phyloP scores from a whole-genome alignment of 73 alveolate genomes.

The Stentor coeruleus region DNA sequence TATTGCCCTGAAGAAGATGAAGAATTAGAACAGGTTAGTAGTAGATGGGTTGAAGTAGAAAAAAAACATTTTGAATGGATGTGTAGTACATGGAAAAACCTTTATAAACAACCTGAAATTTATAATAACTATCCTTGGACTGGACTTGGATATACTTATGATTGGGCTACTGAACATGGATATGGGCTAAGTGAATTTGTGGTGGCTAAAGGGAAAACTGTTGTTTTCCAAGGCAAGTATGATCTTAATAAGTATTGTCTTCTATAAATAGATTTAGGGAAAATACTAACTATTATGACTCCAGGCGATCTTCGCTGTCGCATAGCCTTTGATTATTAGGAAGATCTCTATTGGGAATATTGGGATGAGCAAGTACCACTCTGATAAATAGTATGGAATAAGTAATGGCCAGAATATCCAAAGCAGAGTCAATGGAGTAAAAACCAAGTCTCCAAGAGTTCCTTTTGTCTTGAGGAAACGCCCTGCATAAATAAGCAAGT shows the following conservation, averaged over 20 bases:
- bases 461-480: background rate
- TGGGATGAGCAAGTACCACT: constrained; percentile 5
- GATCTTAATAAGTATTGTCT: too few relatives aligned
- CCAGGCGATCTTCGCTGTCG: constrained; percentile 13
- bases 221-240: too few relatives aligned
- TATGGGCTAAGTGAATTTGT: constrained; percentile 3
- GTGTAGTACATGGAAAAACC: background rate
- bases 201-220: too few relatives aligned
- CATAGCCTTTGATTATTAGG: constrained; percentile 4
- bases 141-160: constrained; percentile 24
- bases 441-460: constrained; percentile 13
- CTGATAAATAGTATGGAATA: background rate
- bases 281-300: too few relatives aligned
- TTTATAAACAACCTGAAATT: background rate
- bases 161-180: background rate
- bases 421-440: constrained; percentile 15
- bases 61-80: background rate
- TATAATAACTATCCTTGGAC: constrained; percentile 22
- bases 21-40: too few relatives aligned
- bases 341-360: constrained; percentile 11
- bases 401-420: constrained; percentile 31
- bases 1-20: background rate
- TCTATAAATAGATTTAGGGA: too few relatives aligned
- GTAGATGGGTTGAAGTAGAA: background rate
- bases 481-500: background rate